Conservation (phyloP, 2,329 filamentous ascomycete genomes). For the Corynespora cassiicola region DNA sequence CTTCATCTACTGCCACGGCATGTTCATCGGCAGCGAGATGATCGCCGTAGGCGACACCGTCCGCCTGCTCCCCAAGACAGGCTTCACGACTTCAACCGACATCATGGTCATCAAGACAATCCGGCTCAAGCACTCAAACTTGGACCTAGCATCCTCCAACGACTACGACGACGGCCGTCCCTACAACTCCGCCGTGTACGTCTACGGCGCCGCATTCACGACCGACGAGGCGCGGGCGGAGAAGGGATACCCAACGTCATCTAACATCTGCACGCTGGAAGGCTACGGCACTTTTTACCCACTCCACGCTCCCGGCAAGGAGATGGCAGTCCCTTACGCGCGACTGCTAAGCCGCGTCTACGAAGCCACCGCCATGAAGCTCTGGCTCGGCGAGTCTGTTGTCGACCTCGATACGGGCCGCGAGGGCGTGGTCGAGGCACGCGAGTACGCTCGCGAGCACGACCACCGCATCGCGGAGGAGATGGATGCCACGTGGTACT, state of each 20-base stretch:
- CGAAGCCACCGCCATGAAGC: constrained; percentile 56
- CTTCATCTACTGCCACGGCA: constrained; percentile 58
- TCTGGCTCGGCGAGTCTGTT: constrained; percentile 44
- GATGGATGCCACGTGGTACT: constrained; percentile 59
- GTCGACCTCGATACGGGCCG: constrained; percentile 53
- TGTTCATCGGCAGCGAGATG: constrained; percentile 65
- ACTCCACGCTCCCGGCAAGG: constrained; percentile 49
- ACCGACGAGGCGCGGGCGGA: constrained; percentile 38
- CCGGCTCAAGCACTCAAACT: constrained; percentile 55
- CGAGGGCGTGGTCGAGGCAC: constrained; percentile 52
- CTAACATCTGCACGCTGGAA: constrained; percentile 47
- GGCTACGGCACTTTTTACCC: constrained; percentile 62
- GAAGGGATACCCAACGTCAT: constrained; percentile 28
- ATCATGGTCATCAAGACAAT: constrained; percentile 63
- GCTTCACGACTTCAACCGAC: constrained; percentile 50
- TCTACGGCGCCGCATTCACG: constrained; percentile 60
- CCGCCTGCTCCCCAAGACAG: constrained; percentile 49
- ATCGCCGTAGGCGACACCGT: constrained; percentile 61
- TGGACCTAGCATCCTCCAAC: constrained; percentile 55
- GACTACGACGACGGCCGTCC: constrained; percentile 55
- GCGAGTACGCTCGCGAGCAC: constrained; percentile 52
- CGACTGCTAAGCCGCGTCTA: constrained; percentile 62
- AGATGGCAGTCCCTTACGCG: constrained; percentile 56
- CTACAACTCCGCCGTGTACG: constrained; percentile 53
- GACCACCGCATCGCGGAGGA: constrained; percentile 56